Evolutionary conservation across 164 flowering plant species (phyloP).

Genomic region (Pachysandra terminalis): DNA sequence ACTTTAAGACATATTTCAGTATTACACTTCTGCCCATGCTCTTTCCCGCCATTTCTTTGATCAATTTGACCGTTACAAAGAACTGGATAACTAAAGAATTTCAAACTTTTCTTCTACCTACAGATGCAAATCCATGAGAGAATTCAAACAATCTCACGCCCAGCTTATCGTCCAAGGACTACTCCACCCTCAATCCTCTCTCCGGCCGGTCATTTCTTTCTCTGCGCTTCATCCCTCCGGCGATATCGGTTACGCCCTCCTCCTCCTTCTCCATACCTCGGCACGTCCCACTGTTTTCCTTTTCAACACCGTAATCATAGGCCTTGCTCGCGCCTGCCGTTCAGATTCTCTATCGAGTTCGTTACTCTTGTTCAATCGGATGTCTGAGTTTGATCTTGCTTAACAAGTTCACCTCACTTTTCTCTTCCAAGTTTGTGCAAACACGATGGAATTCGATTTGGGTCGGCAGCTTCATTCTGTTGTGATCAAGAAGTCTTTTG

Average conservation of each 20-base stretch:
- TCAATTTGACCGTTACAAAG: too few relatives aligned
- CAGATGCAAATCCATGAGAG: slow-evolving; percentile 19
- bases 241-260: slow-evolving; percentile 23
- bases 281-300: slow-evolving; percentile 11
- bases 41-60: too few relatives aligned
- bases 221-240: slow-evolving; percentile 21
- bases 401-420: slow-evolving; percentile 19
- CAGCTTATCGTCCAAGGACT: slow-evolving; percentile 20
- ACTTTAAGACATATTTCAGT: too few relatives aligned
- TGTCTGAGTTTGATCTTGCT: slow-evolving; percentile 5
- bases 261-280: slow-evolving; percentile 9
- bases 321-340: slow-evolving; percentile 21
- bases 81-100: too few relatives aligned
- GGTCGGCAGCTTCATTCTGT: slow-evolving; percentile 18
- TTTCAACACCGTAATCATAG: slow-evolving; percentile 27
- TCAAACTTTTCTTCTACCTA: neutral
- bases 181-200: slow-evolving; percentile 16
- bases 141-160: slow-evolving; percentile 30
- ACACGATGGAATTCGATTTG: slow-evolving; percentile 2
- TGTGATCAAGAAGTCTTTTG: slow-evolving; percentile 16
- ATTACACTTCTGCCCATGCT: too few relatives aligned
- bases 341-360: slow-evolving; percentile 3
- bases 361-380: slow-evolving; percentile 7
- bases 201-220: slow-evolving; percentile 21
- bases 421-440: slow-evolving; percentile 17